Percentiles rank a stretch among this genome's conserved stretches.
These are phyloP conservation scores for Aspergillus pseudoviridinutans DNA, from an alignment of 2,329 filamentous ascomycete genomes.

Conservation along the genomic window DNA sequence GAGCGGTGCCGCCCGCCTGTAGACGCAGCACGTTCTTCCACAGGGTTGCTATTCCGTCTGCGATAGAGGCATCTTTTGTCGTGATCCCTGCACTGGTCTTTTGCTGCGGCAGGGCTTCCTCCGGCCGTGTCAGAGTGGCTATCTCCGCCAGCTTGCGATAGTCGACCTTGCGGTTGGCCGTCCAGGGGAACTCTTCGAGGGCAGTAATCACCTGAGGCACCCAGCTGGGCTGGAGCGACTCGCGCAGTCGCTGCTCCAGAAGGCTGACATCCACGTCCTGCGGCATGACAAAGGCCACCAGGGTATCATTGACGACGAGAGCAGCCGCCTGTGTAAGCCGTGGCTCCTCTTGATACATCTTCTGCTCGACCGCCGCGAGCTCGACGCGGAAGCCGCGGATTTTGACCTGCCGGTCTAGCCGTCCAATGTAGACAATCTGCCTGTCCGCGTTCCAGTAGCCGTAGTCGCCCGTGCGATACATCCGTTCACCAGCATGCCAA, in stretches of 20 bases:
- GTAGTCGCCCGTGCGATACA: slow-evolving; percentile 1
- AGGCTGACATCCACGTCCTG: background rate
- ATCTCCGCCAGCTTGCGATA: background rate
- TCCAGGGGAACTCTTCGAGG: background rate
- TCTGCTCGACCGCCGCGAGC: background rate
- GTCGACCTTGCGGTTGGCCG: background rate
- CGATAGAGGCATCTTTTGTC: background rate
- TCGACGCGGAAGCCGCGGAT: slow-evolving; percentile 1
- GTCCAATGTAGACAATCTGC: background rate
- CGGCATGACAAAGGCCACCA: background rate
- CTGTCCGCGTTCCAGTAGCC: background rate
- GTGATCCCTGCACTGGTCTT: background rate
- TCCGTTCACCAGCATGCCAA: background rate
- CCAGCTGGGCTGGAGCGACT: background rate
- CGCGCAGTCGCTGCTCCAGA: background rate
- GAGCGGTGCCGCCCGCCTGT: background rate
- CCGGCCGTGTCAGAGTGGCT: background rate
- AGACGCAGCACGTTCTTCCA: background rate
- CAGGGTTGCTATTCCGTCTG: background rate
- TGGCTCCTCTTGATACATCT: background rate
- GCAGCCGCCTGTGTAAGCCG: background rate
- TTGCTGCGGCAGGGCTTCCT: background rate
- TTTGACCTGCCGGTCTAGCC: slow-evolving; percentile 1
- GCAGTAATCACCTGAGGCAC: background rate
- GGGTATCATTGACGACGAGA: background rate